phyloP scores from a whole-genome alignment of 176 grass and related monocot genomes.

The Zizania latifolia region DNA sequence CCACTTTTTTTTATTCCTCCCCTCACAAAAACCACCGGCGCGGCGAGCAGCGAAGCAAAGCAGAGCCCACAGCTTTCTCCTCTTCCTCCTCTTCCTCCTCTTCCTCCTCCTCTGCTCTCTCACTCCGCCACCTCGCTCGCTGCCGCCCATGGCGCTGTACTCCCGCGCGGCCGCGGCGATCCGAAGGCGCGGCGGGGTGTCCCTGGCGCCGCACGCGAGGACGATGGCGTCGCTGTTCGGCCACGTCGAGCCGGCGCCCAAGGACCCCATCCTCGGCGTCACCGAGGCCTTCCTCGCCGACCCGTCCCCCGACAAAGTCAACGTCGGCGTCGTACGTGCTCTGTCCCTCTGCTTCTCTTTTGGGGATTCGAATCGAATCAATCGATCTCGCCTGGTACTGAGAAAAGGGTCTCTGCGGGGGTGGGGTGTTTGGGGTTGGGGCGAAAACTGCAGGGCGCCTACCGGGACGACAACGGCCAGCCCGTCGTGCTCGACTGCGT shows the following conservation, averaged over 20 bases:
- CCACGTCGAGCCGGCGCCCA: constrained; percentile 86
- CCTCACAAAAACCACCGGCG: background rate
- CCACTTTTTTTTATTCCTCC: background rate
- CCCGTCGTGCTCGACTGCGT: constrained; percentile 89
- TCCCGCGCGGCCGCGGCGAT: constrained; percentile 22
- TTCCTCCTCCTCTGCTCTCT: too few species aligned
- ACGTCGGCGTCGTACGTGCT: constrained; percentile 74
- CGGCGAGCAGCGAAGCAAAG: background rate
- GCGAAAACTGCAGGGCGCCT: constrained; percentile 56
- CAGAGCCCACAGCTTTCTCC: background rate
- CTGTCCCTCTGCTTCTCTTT: background rate
- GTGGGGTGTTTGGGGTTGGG: background rate
- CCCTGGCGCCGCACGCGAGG: constrained; percentile 22
- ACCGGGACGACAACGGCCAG: constrained; percentile 82
- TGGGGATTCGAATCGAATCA: constrained; percentile 6
- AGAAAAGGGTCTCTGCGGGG: background rate
- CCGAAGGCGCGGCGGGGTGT: constrained; percentile 2
- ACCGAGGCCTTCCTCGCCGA: constrained; percentile 97
- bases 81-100: background rate
- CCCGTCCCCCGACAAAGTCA: constrained; percentile 72
- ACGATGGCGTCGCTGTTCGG: constrained; percentile 64
- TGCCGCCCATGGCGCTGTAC: constrained; percentile 40
- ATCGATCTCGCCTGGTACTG: constrained; percentile 4
- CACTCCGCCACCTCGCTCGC: too few species aligned
- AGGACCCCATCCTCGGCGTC: constrained; percentile 96